phyloP scores from a whole-genome alignment of 108 stramenopile species.

The Parmales sp. region DNA sequence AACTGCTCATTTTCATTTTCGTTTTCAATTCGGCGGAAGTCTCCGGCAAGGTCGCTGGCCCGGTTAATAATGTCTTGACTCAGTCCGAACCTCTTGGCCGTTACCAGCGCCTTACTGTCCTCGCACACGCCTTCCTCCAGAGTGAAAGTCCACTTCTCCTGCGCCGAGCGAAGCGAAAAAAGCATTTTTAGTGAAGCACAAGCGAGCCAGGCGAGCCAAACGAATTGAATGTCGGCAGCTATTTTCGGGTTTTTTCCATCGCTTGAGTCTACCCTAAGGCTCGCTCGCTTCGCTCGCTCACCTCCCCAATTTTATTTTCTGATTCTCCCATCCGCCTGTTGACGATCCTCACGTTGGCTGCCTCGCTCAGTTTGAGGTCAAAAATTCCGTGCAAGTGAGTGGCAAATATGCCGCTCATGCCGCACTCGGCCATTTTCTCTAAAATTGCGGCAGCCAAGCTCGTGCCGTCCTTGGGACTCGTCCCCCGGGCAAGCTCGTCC shows the following conservation, averaged over 20 bases:
- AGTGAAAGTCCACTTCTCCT: constrained; percentile 61
- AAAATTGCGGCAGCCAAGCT: constrained; percentile 70
- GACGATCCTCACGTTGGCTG: constrained; percentile 21
- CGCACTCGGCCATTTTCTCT: constrained; percentile 51
- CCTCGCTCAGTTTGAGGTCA: constrained; percentile 33
- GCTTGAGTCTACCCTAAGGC: no score
- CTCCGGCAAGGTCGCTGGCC: constrained; percentile 43
- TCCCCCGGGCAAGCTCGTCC: constrained; percentile 90
- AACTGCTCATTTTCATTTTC: not conserved
- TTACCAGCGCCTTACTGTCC: constrained; percentile 70
- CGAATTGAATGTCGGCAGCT: no score
- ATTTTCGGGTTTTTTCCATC: no score
- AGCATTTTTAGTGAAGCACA: no score
- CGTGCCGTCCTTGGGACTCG: constrained; percentile 76
- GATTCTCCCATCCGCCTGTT: constrained; percentile 34
- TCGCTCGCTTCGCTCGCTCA: no score
- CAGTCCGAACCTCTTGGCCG: constrained; percentile 66
- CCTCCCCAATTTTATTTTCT: constrained; percentile 10
- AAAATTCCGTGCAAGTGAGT: constrained; percentile 55
- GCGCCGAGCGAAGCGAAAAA: no score
- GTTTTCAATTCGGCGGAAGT: constrained; percentile 23
- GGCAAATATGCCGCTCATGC: constrained; percentile 75
- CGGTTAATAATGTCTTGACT: constrained; percentile 52
- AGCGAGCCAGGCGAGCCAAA: no score
- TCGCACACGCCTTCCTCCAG: constrained; percentile 74